Conservation (phyloP, 192 early-diverging fungal genomes). For the Coemansia sp. region DNA sequence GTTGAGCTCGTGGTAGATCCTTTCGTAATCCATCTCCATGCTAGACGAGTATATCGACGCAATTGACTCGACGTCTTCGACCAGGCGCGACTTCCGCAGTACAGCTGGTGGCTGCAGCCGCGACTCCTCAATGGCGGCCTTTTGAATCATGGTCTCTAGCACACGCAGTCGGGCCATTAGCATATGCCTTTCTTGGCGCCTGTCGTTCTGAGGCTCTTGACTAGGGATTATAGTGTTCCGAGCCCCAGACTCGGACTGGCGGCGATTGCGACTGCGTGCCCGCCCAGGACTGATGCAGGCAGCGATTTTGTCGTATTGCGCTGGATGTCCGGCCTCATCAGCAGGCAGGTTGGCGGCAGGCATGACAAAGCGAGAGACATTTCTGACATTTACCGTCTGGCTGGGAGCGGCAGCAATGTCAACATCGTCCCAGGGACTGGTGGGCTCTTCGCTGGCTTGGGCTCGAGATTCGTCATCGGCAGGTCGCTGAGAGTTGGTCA, state of each 20-base stretch:
- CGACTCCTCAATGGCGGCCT: slow-evolving; percentile 39
- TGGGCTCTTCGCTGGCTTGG: neutral
- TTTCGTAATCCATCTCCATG: slow-evolving; percentile 45
- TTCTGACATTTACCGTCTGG: neutral
- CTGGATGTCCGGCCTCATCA: neutral
- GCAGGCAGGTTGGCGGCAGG: neutral
- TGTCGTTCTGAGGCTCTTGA: neutral
- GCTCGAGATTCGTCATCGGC: neutral
- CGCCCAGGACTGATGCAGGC: slow-evolving; percentile 37
- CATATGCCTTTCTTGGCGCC: slow-evolving; percentile 28
- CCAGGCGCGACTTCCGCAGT: slow-evolving; percentile 22
- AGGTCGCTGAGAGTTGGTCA: slow-evolving; percentile 8
- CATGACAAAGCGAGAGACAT: neutral
- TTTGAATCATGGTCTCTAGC: slow-evolving; percentile 49
- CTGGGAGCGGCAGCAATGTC: slow-evolving; percentile 4
- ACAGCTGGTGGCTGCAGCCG: slow-evolving; percentile 41
- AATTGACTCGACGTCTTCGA: slow-evolving; percentile 36
- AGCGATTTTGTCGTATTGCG: slow-evolving; percentile 14
- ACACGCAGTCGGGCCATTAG: slow-evolving; percentile 42
- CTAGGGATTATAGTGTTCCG: slow-evolving; percentile 24
- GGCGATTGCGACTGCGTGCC: slow-evolving; percentile 21
- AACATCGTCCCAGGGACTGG: slow-evolving; percentile 2
- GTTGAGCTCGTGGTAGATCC: slow-evolving; percentile 33
- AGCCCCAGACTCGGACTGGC: slow-evolving; percentile 12
- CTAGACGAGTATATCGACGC: slow-evolving; percentile 46